Conservation (phyloP, 225 moss, liverwort and hornwort genomes). For the Physcomitrellopsis africana region DNA sequence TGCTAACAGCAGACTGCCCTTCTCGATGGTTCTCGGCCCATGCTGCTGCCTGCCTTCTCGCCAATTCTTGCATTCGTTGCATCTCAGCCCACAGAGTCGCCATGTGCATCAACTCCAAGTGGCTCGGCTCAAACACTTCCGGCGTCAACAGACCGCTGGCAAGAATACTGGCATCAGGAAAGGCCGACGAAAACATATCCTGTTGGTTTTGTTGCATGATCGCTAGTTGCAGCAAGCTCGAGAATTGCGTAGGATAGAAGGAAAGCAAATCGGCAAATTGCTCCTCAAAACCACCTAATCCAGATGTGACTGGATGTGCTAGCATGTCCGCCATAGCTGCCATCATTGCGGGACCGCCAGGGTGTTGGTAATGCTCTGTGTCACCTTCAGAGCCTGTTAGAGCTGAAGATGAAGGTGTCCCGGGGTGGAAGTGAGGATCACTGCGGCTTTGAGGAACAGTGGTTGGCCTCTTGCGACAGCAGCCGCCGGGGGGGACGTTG, state of each 20-base stretch:
- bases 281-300: not conserved
- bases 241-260: slow-evolving; percentile 32
- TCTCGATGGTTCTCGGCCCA: slow-evolving; percentile 50
- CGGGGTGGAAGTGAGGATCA: slow-evolving; percentile 38
- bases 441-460: slow-evolving; percentile 24
- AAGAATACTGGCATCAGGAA: slow-evolving; percentile 10
- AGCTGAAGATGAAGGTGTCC: slow-evolving; percentile 22
- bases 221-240: slow-evolving; percentile 34
- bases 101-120: slow-evolving; percentile 51
- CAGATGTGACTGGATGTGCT: not conserved
- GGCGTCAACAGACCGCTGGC: slow-evolving; percentile 37
- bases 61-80: slow-evolving; percentile 46
- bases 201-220: slow-evolving; percentile 14
- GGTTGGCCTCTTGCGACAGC: slow-evolving; percentile 49
- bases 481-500: slow-evolving; percentile 51
- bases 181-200: not conserved
- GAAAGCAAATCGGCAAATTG: slow-evolving; percentile 24
- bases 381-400: not conserved
- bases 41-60: slow-evolving; percentile 31
- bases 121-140: slow-evolving; percentile 37
- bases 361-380: not conserved
- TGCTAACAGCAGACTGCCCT: slow-evolving; percentile 21
- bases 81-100: slow-evolving; percentile 50
- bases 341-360: slow-evolving; percentile 2
- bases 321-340: slow-evolving; percentile 22